Evolutionary conservation across 352 stramenopile species (phyloP), one percentile per base, ranked within the genome.

Genomic region (Globisporangium spinosum): DNA sequence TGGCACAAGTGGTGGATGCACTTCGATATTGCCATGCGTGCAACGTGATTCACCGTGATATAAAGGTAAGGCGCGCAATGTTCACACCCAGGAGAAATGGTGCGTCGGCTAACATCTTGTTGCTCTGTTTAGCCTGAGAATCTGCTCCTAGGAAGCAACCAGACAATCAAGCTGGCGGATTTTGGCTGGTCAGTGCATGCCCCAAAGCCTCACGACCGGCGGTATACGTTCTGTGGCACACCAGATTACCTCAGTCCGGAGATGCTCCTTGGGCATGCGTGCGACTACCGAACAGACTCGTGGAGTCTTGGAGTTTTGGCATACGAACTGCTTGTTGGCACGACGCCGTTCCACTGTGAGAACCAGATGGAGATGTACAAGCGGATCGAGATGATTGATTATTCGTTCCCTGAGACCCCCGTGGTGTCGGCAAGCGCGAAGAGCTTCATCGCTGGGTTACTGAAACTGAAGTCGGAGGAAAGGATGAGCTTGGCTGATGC

Each of bases 151-250:
- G 88, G 85, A 13, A 72, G 77, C 34, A 89, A 93, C 40, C 76
- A 90, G 61, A 85, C 77, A 5, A 79, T 97, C 54, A 97, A 97
- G 67, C 76, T 97, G 47, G 89, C 89, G 35, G 89, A 97, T 66
- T 97, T 97, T 49, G 89, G 89, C 8, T 94, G 89, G 85, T 93
- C 89, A 2, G 85, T 95, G 6, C 82, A 94, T 64, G 89, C 87
- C 0, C 80, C 82, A 2, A 79, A 80, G n/a, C 77, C 87, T 1
- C 77, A 82, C 64, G 76, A 82, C 35, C 69, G 75, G 55, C 81
- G 88, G 4, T 77, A 77, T 7, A 95, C 89, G 35, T 93, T 94
- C 43, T 97, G 89, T 57, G 89, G 89, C 1, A 97, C 89, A 27
- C 88, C 85, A 4, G 85, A 95, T 65, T 97, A 97, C 65, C 58